Evolutionary conservation across 1,284 basidiomycete genomes (phyloP), one percentile per base, ranked within the genome.

Genomic region (Gymnopus androsaceus): DNA sequence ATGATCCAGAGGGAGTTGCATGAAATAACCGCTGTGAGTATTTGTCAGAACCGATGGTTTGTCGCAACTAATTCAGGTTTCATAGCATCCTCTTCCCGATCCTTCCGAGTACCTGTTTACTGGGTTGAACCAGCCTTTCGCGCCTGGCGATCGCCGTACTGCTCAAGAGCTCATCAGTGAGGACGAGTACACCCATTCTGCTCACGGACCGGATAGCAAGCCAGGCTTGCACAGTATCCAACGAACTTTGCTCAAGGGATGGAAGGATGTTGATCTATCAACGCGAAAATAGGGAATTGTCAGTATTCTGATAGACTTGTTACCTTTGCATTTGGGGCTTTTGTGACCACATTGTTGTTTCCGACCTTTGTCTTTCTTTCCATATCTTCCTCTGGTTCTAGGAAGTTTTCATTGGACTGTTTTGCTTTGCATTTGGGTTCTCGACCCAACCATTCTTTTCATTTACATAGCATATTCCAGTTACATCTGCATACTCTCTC

Each of bases 21-120:
- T 61, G 80, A 87, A 66, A 83, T 89, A 63, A 85, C 84, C 15
- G 83, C 84, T 37, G 83, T 85, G 66, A 44, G 81, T 69, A n/a
- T 41, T 28, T n/a, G 11, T 27, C 19, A n/a, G 21, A 14, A 15
- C 21, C 3, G 19, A 12, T 15, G 28, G 21, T 12, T n/a, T 34
- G 23, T n/a, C 41, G 27, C 15, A 12, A n/a, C 40, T 25, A 14
- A 44, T 31, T 44, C 17, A 42, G 45, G 46, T 47, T 17, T 37
- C 47, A 14, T 57, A 84, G 80, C 82, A 85, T 68, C 75, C 79
- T 15, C 69, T 71, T 31, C 80, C 80, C 15, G 72, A 80, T 19
- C 82, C 83, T 3, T 64, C 71, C 15, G 65, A 74, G 2, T 87
- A 75, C 69, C 66, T 86, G 59, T 86, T 83, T 74, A 77, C 67